Percentiles rank a stretch among this genome's conserved stretches.
These are phyloP conservation scores for Crithidia sp. DNA, from an alignment of 208 protist species.

Conservation along the genomic window DNA sequence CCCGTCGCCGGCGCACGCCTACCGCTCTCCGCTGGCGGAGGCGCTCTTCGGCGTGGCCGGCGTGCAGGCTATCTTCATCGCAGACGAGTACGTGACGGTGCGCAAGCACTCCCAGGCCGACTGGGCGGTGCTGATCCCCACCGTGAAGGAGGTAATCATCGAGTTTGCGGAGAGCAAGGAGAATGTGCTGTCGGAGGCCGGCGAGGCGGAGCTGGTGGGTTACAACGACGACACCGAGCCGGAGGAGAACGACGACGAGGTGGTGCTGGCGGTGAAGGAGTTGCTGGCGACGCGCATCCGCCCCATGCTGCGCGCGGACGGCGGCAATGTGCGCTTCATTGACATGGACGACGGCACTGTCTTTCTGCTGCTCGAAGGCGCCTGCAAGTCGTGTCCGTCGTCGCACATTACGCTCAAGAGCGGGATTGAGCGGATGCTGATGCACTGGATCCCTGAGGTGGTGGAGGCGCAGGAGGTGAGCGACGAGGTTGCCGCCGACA, in stretches of 20 bases:
- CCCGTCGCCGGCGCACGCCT: constrained; percentile 60
- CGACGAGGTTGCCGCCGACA: constrained; percentile 81
- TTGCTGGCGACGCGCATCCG: constrained; percentile 88
- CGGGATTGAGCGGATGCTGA: constrained; percentile 94
- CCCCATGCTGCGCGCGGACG: constrained; percentile 90
- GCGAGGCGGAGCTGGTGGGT: constrained; percentile 63
- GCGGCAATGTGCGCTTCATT: constrained; percentile 92
- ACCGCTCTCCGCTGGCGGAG: constrained; percentile 77
- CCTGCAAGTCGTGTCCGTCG: constrained; percentile 90
- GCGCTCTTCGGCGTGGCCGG: constrained; percentile 73
- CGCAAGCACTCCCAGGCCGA: constrained; percentile 54
- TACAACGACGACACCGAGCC: constrained; percentile 91
- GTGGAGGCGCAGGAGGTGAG: constrained; percentile 84
- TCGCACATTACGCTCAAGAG: constrained; percentile 90
- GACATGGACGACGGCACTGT: constrained; percentile 92
- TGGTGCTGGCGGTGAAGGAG: constrained; percentile 93
- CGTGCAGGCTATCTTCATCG: constrained; percentile 73
- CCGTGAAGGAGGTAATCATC: constrained; percentile 68
- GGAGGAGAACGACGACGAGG: constrained; percentile 87
- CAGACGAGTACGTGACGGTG: constrained; percentile 88
- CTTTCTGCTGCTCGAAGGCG: constrained; percentile 89
- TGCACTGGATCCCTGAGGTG: constrained; percentile 95
- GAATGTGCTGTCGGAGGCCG: constrained; percentile 69
- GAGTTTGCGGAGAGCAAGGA: constrained; percentile 76
- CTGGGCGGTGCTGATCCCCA: constrained; percentile 58